Evolutionary conservation across 495 filamentous ascomycete genomes (phyloP).

Genomic region (Trichoderma gamsii): DNA sequence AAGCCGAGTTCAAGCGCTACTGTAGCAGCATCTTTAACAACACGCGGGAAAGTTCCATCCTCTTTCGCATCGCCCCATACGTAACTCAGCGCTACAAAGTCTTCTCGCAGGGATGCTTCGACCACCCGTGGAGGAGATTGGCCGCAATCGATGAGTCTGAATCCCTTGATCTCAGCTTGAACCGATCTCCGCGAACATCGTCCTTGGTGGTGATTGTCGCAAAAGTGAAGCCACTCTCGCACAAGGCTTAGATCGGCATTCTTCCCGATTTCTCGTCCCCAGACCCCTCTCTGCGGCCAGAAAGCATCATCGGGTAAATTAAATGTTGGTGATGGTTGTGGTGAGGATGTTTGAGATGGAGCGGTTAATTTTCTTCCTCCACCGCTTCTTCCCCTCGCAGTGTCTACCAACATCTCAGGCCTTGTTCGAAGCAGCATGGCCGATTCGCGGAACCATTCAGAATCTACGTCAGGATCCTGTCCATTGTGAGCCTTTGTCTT

Average conservation of each 20-base stretch:
- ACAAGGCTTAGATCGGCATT: background rate
- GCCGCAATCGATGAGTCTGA: constrained; percentile 9
- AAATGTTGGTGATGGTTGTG: background rate
- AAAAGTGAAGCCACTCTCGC: constrained; percentile 9
- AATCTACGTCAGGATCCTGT: background rate
- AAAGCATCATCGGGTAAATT: background rate
- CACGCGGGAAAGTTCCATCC: background rate
- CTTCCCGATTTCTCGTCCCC: background rate
- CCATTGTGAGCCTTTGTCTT: background rate
- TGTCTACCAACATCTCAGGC: background rate
- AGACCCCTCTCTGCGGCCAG: constrained; percentile 2
- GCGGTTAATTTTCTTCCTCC: background rate
- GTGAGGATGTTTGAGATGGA: background rate
- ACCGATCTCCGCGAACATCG: constrained; percentile 1
- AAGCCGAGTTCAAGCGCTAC: constrained; percentile 22
- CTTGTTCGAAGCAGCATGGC: constrained; percentile 6
- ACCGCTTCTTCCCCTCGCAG: background rate
- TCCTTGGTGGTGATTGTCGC: constrained; percentile 6
- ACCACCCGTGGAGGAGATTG: background rate
- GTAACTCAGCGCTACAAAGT: constrained; percentile 22
- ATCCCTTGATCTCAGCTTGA: background rate
- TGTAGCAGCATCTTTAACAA: constrained; percentile 26
- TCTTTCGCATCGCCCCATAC: constrained; percentile 19
- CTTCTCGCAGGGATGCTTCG: background rate
- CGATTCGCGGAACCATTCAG: constrained; percentile 6